Percentiles rank a stretch among this genome's conserved stretches.
These are phyloP conservation scores for Setaria viridis DNA, from an alignment of 202 grass and related monocot genomes.

Conservation along the genomic window DNA sequence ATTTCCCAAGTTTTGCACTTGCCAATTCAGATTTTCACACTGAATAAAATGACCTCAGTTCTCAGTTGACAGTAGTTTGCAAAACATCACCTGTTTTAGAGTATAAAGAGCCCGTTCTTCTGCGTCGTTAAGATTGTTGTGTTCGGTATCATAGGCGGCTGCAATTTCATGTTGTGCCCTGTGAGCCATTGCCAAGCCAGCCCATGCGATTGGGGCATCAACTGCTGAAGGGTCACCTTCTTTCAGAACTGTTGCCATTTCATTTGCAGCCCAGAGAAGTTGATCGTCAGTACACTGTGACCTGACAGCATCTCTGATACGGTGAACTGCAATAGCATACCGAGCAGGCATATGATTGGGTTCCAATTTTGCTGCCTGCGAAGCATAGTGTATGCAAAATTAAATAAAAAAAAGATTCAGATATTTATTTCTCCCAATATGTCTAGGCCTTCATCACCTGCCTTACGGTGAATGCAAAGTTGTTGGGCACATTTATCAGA, in stretches of 20 bases:
- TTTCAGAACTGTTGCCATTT: constrained; percentile 92
- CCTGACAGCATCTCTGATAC: constrained; percentile 90
- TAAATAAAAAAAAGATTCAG: background rate
- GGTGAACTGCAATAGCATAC: constrained; percentile 91
- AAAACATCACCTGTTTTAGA: constrained; percentile 80
- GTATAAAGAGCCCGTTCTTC: constrained; percentile 84
- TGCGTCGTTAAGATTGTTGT: constrained; percentile 66
- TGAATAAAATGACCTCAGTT: constrained; percentile 23
- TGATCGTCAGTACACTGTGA: constrained; percentile 79
- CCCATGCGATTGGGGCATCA: constrained; percentile 93
- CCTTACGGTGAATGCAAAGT: constrained; percentile 1
- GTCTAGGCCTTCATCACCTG: constrained; percentile 8
- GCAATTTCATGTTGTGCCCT: constrained; percentile 93
- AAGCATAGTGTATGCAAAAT: constrained; percentile 23
- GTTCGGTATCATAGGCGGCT: constrained; percentile 60
- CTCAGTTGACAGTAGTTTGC: constrained; percentile 18
- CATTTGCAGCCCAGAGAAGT: constrained; percentile 89
- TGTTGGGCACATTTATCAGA: constrained; percentile 6
- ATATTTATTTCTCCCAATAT: constrained; percentile 6
- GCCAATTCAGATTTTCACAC: constrained; percentile 21
- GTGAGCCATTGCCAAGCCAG: constrained; percentile 91
- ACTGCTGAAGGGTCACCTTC: constrained; percentile 86
- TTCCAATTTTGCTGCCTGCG: constrained; percentile 91
- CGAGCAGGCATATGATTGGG: constrained; percentile 94
- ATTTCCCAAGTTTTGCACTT: constrained; percentile 35